Percentiles rank a stretch among this genome's conserved stretches.
Evolutionary conservation across 257 asterid genomes (phyloP).

Genomic region (Avicennia marina): DNA sequence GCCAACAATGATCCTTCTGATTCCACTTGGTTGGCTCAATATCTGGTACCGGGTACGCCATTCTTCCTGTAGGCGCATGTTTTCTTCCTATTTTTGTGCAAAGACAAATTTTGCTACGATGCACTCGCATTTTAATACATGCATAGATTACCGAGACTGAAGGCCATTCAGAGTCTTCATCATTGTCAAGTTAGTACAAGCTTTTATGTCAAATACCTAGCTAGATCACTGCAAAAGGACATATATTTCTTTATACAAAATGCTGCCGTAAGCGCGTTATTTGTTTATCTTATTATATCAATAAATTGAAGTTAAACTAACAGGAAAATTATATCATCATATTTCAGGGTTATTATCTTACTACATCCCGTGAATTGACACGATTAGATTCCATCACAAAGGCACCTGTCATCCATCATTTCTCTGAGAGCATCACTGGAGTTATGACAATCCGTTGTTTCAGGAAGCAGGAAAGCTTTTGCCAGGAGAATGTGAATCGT

Average conservation of each 20-base stretch:
- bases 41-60: conserved; percentile 78
- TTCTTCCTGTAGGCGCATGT: background rate
- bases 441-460: conserved; percentile 91
- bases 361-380: conserved; percentile 89
- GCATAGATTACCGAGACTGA: too few species aligned
- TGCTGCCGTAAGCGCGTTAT: too few species aligned
- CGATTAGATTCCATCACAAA: conserved; percentile 91
- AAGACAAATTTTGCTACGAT: too few species aligned
- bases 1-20: conserved; percentile 72
- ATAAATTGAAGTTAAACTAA: too few species aligned
- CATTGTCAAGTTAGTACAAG: too few species aligned
- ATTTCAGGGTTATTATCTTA: conserved; percentile 77
- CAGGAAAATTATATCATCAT: too few species aligned
- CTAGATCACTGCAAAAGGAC: too few species aligned
- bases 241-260: too few species aligned
- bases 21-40: conserved; percentile 93
- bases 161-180: too few species aligned
- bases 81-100: background rate
- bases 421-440: conserved; percentile 94
- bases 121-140: too few species aligned
- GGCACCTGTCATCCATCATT: conserved; percentile 94
- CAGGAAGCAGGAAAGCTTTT: conserved; percentile 64
- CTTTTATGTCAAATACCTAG: too few species aligned
- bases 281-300: too few species aligned
- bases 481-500: conserved; percentile 64